phyloP scores from a whole-genome alignment of 2,329 filamentous ascomycete genomes.

The Fusarium phyllophilum region DNA sequence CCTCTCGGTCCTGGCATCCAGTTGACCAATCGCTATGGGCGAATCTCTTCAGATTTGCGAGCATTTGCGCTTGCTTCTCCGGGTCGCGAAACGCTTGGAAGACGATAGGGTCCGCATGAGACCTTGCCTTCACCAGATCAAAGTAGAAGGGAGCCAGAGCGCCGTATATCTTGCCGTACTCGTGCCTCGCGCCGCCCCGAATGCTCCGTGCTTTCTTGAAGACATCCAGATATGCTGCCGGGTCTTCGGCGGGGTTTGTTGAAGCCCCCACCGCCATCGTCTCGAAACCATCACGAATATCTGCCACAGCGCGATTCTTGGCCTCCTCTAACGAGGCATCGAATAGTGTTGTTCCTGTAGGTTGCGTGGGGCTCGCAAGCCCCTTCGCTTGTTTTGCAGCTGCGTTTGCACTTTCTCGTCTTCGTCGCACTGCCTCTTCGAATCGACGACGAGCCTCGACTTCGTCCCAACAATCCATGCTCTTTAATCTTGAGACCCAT shows the following conservation, averaged over 20 bases:
- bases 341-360: slow-evolving; percentile 69
- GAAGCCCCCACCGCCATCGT: slow-evolving; percentile 69
- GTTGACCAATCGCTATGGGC: slow-evolving; percentile 81
- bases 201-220: slow-evolving; percentile 79
- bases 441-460: slow-evolving; percentile 81
- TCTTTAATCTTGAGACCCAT: slow-evolving; percentile 88
- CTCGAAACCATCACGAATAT: slow-evolving; percentile 77
- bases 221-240: slow-evolving; percentile 73
- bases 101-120: slow-evolving; percentile 81
- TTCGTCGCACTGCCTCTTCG: slow-evolving; percentile 74
- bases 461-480: slow-evolving; percentile 94
- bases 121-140: slow-evolving; percentile 78
- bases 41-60: slow-evolving; percentile 83
- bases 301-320: slow-evolving; percentile 52
- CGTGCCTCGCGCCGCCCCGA: slow-evolving; percentile 84
- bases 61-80: slow-evolving; percentile 88
- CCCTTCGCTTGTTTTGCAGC: slow-evolving; percentile 32
- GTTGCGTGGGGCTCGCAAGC: slow-evolving; percentile 23
- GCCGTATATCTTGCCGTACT: slow-evolving; percentile 92
- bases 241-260: slow-evolving; percentile 64
- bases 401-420: slow-evolving; percentile 63
- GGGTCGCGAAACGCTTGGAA: slow-evolving; percentile 90
- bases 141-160: slow-evolving; percentile 88
- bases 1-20: slow-evolving; percentile 76
- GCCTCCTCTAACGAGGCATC: slow-evolving; percentile 77